Evolutionary conservation across 805 yeast species (phyloP).

Genomic region (Zygosaccharomyces siamensis): DNA sequence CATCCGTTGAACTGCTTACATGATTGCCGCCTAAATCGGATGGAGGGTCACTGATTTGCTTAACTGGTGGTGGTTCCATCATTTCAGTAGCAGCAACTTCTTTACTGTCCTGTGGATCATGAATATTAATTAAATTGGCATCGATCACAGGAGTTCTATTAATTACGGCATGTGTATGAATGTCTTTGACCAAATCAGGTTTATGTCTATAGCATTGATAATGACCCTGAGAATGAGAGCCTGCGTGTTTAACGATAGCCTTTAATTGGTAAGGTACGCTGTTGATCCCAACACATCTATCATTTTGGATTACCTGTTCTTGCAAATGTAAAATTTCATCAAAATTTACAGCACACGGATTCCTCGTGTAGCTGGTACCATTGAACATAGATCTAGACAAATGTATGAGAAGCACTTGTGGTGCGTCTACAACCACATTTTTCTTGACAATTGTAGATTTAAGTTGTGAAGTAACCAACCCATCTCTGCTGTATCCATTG

Average conservation of each 20-base stretch:
- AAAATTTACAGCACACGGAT: constrained; percentile 66
- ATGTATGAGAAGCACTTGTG: constrained; percentile 72
- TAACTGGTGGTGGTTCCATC: constrained; percentile 4
- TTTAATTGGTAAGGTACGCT: constrained; percentile 51
- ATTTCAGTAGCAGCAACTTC: constrained; percentile 4
- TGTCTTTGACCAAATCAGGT: constrained; percentile 45
- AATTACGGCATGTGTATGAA: constrained; percentile 24
- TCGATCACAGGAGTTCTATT: constrained; percentile 32
- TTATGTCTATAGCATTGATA: constrained; percentile 83
- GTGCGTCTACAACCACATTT: constrained; percentile 57
- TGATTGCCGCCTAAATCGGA: neutral
- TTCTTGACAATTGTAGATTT: constrained; percentile 65
- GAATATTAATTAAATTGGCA: constrained; percentile 6
- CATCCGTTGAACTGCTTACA: neutral
- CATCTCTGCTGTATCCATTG: constrained; percentile 41
- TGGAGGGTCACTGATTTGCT: neutral
- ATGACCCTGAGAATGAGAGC: constrained; percentile 85
- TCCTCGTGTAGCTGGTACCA: constrained; percentile 63
- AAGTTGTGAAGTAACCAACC: constrained; percentile 42
- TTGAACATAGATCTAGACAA: constrained; percentile 76
- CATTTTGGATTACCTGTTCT: constrained; percentile 25
- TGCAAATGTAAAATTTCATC: constrained; percentile 55
- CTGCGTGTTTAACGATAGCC: constrained; percentile 79
- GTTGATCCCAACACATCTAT: constrained; percentile 17
- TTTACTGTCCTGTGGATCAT: constrained; percentile 1